These are phyloP conservation scores for Exophiala viscosa DNA, from an alignment of 2,329 filamentous ascomycete species.

Conservation along the genomic window DNA sequence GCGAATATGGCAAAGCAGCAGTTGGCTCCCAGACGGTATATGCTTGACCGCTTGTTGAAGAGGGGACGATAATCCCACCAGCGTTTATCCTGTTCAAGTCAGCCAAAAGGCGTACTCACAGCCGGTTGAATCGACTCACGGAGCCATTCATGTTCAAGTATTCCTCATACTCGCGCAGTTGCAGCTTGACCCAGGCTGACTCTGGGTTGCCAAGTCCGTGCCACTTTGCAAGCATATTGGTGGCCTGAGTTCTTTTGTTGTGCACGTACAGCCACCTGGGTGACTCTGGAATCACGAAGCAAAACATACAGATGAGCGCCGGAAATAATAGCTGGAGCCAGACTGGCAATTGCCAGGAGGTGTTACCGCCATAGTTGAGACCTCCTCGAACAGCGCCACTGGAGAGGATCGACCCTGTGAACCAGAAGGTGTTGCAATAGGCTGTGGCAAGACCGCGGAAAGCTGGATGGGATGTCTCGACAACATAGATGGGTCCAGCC, in stretches of 20 bases:
- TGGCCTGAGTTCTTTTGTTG: conserved; percentile 56
- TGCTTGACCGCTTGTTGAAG: conserved; percentile 45
- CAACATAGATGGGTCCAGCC: conserved; percentile 61
- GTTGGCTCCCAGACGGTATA: conserved; percentile 51
- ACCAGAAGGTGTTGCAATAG: conserved; percentile 53
- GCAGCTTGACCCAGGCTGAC: conserved; percentile 32
- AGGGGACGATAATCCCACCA: conserved; percentile 56
- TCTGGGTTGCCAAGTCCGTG: conserved; percentile 51
- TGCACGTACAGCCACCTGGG: conserved; percentile 61
- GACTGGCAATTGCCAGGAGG: conserved; percentile 59
- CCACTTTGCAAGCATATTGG: conserved; percentile 56
- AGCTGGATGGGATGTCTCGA: conserved; percentile 61
- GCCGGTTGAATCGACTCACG: conserved; percentile 8
- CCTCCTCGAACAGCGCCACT: conserved; percentile 53
- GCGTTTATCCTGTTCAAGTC: conserved; percentile 21
- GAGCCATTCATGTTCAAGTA: conserved; percentile 33
- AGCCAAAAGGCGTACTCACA: not conserved
- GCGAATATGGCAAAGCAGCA: conserved; percentile 52
- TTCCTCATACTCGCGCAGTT: conserved; percentile 36
- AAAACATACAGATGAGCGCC: conserved; percentile 46
- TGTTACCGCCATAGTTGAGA: conserved; percentile 30
- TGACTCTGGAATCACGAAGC: conserved; percentile 59
- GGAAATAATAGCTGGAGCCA: conserved; percentile 49
- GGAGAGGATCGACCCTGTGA: conserved; percentile 52
- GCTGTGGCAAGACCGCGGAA: conserved; percentile 61